Conservation (phyloP, 306 rosid species). For the Lotus japonicus region DNA sequence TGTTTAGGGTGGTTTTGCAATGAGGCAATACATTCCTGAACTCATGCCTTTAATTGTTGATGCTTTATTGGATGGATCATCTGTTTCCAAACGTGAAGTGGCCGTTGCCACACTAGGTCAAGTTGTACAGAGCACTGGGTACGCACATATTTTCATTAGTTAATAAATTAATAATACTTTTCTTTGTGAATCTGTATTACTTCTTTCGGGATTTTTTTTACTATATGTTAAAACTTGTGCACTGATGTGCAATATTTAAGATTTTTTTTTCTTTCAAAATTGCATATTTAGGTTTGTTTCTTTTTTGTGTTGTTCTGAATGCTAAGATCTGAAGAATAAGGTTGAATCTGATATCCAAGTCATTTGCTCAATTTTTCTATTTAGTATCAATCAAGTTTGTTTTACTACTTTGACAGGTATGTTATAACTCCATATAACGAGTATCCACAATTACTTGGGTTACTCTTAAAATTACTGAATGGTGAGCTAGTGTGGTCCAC, state of each 20-base stretch:
- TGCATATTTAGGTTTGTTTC: neutral
- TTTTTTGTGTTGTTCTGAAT: neutral
- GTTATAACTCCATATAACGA: slow-evolving; percentile 96
- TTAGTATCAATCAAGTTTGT: neutral
- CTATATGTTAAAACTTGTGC: slow-evolving; percentile 8
- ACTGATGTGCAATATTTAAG: neutral
- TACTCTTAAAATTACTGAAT: slow-evolving; percentile 82
- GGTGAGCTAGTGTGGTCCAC: slow-evolving; percentile 99
- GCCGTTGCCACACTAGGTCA: slow-evolving; percentile 98
- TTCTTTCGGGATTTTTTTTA: neutral
- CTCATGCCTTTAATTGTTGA: slow-evolving; percentile 98
- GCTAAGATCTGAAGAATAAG: slow-evolving; percentile 3
- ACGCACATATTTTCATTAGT: slow-evolving; percentile 20
- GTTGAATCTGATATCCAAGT: slow-evolving; percentile 14
- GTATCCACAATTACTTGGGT: slow-evolving; percentile 79
- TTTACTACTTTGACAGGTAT: slow-evolving; percentile 46
- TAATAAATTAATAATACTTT: neutral
- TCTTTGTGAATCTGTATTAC: slow-evolving; percentile 6
- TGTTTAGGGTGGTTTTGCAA: slow-evolving; percentile 88
- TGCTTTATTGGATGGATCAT: slow-evolving; percentile 94
- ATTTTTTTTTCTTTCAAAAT: slow-evolving; percentile 7
- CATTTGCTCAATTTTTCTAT: slow-evolving; percentile 6
- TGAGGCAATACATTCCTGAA: slow-evolving; percentile 96
- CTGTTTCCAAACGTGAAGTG: slow-evolving; percentile 87
- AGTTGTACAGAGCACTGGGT: slow-evolving; percentile 99